A percentile compares a stretch with the other conserved stretches of the same genome.
Conservation (phyloP, 2,329 filamentous ascomycete species). For the Aspergillus terreus region DNA sequence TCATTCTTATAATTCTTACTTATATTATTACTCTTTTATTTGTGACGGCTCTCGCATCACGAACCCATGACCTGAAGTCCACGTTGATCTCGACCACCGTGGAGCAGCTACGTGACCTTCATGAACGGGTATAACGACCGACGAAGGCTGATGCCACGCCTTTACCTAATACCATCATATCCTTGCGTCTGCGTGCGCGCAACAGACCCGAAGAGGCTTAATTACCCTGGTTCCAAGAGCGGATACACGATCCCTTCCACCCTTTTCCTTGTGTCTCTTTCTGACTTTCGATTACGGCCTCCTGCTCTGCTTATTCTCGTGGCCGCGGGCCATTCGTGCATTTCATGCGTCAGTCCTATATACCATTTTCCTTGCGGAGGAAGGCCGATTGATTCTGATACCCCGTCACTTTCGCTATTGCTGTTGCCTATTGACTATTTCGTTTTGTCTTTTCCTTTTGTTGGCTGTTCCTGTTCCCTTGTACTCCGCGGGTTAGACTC, state of each 20-base stretch:
- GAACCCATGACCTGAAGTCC: neutral
- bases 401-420: neutral
- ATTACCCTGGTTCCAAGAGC: neutral
- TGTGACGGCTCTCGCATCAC: conserved; percentile 8
- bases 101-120: neutral
- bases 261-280: neutral
- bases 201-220: too few species aligned
- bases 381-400: neutral
- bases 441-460: neutral
- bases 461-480: neutral
- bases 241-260: too few species aligned
- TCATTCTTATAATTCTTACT: conserved; percentile 1
- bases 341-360: neutral
- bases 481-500: too few species aligned
- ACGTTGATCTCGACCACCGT: neutral
- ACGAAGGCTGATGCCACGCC: neutral
- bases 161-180: too few species aligned
- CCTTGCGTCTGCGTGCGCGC: too few species aligned
- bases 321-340: neutral
- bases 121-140: neutral
- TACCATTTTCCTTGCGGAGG: neutral
- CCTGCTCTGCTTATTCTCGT: neutral
- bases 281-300: neutral
- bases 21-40: neutral
- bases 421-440: neutral